Base-by-base conservation (phyloP, 2,329 filamentous ascomycete species). In the Pezicula carpinea region DNA sequence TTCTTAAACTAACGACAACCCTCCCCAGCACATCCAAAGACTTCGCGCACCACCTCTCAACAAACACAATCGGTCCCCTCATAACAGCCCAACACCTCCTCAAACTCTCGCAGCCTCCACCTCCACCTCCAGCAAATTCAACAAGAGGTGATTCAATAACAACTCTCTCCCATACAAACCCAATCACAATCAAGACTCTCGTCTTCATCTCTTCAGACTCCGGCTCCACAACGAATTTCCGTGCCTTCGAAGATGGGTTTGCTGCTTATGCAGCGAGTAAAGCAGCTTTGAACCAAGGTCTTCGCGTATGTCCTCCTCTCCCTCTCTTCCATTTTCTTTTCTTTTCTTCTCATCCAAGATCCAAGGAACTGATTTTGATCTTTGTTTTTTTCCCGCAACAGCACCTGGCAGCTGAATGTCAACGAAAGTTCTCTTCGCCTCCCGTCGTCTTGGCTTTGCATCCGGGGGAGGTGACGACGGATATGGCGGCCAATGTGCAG, bases 11-110 rank as follows among this genome's bases (percentile, higher is more conserved):
- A n/a, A 23, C 22, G 26, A 5, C 22, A 40, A 5, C 15, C 14
- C 21, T 21, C 11, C 13, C 22, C 40, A 77, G 75, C 43, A 73
- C 75, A 6, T 79, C 76, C 58, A 64, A 71, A 26, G 67, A 73
- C 36, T 79, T 80, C 50, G 68, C 73, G 10, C 70, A 75, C 50
- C 77, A 80, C 53, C 66, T 80, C 4, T 69, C 76, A 45, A 79
- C 76, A 34, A 80, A 80, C 59, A 76, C 75, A 14, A 75, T 82
- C 46, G 77, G 77, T 0, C 77, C 77, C n/a, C 75, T 80, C 49
- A 71, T 80, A 48, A 69, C 70, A 32, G 77, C 77, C 2, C 74
- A 78, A 49, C 70, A 71, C 45, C 64, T 80, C 3, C 66, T 80
- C 0, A 63, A 71, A 44, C 49, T 58, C 40, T 53, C 52, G 3